Percentiles rank a stretch among this genome's conserved stretches.
These are phyloP conservation scores for Plectosphaerella cucumerina DNA, from an alignment of 2,329 filamentous ascomycete genomes.

Conservation along the genomic window DNA sequence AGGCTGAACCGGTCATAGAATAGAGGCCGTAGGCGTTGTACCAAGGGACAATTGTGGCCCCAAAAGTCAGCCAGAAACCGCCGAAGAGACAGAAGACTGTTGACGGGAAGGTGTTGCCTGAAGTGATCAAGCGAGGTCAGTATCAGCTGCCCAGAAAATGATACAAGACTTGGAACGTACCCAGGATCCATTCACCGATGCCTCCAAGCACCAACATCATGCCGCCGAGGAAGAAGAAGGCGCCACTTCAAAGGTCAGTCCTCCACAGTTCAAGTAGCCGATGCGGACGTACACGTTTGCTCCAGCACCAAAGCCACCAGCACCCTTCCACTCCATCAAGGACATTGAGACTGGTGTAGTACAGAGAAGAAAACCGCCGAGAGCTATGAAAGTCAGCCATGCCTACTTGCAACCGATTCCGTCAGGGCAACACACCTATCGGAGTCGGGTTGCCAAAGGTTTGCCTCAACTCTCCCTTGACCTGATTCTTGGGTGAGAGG, in stretches of 20 bases:
- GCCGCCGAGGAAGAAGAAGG: slow-evolving; percentile 40
- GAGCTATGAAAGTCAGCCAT: slow-evolving; percentile 10
- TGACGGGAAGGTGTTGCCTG: slow-evolving; percentile 47
- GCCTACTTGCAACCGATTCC: neutral
- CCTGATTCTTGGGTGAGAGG: slow-evolving; percentile 38
- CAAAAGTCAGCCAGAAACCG: slow-evolving; percentile 48
- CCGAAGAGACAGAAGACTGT: slow-evolving; percentile 46
- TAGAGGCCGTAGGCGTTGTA: slow-evolving; percentile 40
- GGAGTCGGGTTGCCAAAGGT: slow-evolving; percentile 51
- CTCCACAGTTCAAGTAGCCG: neutral
- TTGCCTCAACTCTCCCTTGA: slow-evolving; percentile 41
- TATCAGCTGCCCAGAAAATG: neutral
- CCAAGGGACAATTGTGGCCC: slow-evolving; percentile 41
- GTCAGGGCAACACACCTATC: slow-evolving; percentile 19
- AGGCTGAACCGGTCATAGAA: slow-evolving; percentile 20
- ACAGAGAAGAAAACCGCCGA: slow-evolving; percentile 24
- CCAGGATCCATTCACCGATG: slow-evolving; percentile 46
- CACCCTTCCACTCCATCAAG: slow-evolving; percentile 23
- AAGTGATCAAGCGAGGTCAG: neutral
- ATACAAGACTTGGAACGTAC: slow-evolving; percentile 10
- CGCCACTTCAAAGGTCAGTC: slow-evolving; percentile 15
- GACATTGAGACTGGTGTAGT: slow-evolving; percentile 23
- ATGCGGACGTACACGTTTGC: slow-evolving; percentile 22
- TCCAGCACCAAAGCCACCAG: slow-evolving; percentile 21
- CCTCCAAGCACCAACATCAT: slow-evolving; percentile 40